Evolutionary conservation across 2,329 filamentous ascomycete genomes (phyloP).

Genomic region (Pleurostoma richardsiae): DNA sequence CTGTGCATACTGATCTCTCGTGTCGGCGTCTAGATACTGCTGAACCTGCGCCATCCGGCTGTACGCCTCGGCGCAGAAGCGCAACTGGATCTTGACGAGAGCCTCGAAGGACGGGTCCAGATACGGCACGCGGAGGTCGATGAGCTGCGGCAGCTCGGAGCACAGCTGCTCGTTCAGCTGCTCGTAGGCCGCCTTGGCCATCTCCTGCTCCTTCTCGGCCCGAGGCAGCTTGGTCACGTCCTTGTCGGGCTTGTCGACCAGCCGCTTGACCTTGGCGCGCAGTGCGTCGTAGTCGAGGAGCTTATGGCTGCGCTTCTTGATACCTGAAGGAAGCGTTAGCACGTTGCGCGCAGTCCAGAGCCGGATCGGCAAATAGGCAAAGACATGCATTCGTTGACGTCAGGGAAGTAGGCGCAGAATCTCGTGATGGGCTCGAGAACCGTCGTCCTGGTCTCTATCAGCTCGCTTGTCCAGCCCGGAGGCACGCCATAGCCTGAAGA

Average conservation of each 20-base stretch:
- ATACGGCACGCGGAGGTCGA: slow-evolving; percentile 94
- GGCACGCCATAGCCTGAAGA: no score
- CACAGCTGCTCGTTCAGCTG: slow-evolving; percentile 96
- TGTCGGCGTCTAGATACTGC: slow-evolving; percentile 94
- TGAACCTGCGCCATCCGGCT: slow-evolving; percentile 98
- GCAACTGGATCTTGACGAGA: slow-evolving; percentile 94
- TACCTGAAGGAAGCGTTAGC: slow-evolving; percentile 47
- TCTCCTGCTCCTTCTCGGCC: slow-evolving; percentile 92
- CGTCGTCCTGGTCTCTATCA: slow-evolving; percentile 57
- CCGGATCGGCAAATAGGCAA: background rate
- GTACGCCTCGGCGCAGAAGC: slow-evolving; percentile 97
- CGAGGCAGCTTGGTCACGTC: slow-evolving; percentile 94
- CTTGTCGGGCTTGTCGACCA: slow-evolving; percentile 98
- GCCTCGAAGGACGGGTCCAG: slow-evolving; percentile 96
- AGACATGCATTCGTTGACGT: slow-evolving; percentile 86
- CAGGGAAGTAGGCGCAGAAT: slow-evolving; percentile 97
- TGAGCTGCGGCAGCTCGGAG: slow-evolving; percentile 87
- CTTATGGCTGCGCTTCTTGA: slow-evolving; percentile 98
- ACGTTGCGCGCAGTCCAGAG: background rate
- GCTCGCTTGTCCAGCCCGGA: background rate
- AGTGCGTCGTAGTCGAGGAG: slow-evolving; percentile 96
- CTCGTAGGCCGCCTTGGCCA: slow-evolving; percentile 90
- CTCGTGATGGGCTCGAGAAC: slow-evolving; percentile 92
- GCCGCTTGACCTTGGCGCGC: slow-evolving; percentile 92
- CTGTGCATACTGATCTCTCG: slow-evolving; percentile 90